Evolutionary conservation across 495 filamentous ascomycete genomes (phyloP), one percentile per base, ranked within the genome.

Genomic region (Bacidia gigantensis): DNA sequence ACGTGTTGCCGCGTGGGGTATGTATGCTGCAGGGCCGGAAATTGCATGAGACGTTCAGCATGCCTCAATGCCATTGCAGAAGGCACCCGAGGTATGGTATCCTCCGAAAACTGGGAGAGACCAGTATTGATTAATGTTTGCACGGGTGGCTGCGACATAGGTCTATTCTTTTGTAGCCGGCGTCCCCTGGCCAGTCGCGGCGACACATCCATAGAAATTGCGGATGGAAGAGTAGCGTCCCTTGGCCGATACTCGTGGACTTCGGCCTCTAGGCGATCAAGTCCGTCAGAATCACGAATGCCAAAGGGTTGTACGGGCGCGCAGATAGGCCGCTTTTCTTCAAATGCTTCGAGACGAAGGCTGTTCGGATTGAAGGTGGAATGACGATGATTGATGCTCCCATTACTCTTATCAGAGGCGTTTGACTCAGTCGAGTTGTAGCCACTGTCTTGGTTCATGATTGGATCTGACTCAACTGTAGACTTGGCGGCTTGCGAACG

Each of bases 71-170:
- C 60, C 39, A 64, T 55, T 21, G 39, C 39, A 24, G 51, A 56
- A 24, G 61, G 61, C 40, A 64, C 50, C 25, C 58, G 57, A 44
- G 61, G 61, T 12, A 63, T 57, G 11, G 50, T 26, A 21, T 21
- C 41, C 26, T 25, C 26, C 12, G 46, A 39, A 26, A 54, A 29
- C 22, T 53, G 49, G 10, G 25, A 46, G 52, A 48, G 32, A 11
- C 46, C 50, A 29, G 47, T 49, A 3, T 52, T 49, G 2, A 55
- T 56, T 25, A 53, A 54, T 14, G 32, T 21, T 10, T 50, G 41
- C 18, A 60, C 25, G 10, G 48, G 32, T 26, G 53, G 50, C 26
- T 58, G 56, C 17, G 59, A 55, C 41, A 47, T 56, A 7, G 49
- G 53, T 50, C 56, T 49, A 17, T 42, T 44, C 39, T 61, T 61